Base-by-base conservation (phyloP, 2,329 filamentous ascomycete genomes). In the Sarocladium brachiariae region DNA sequence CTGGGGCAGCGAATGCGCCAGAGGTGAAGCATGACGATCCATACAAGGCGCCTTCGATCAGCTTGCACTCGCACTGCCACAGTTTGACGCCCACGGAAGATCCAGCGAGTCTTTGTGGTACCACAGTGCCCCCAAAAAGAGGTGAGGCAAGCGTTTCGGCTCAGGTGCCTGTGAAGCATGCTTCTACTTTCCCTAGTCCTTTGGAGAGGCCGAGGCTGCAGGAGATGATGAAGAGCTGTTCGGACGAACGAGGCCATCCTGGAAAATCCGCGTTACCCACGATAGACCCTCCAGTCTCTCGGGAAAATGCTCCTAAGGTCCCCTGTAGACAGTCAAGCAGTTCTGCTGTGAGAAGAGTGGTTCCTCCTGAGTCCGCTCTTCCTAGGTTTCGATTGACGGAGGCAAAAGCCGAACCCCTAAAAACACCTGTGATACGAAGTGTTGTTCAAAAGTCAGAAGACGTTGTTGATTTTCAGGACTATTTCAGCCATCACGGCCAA, bases 1-100 rank as follows among this genome's bases (percentile, higher is more conserved):
- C 68, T 16, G 65, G 71, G 48, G 68, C 64, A 10, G 63, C 68
- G 4, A 65, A 68, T 27, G 59, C 54, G 10, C 61, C 67, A 14
- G 60, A 64, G 24, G 3, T 25, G 8, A 31, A 51, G 49, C 39
- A 49, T 23, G 48, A 46, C 23, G 49, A 52, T 30, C 38, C 54
- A 19, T 16, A 56, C 23, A 52, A 54, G 43, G 56, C 50, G n/a
- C 52, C 52, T 6, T 57, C 51, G 3, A 49, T 51, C 10, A 56
- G 50, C n/a, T 27, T 49, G 6, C 43, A 54, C n/a, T 53, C 55
- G 14, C 49, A 50, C 11, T 46, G 49, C 13, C 51, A 47, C 25
- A 53, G 52, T 31, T 5, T 50, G 9, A 34, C 34, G 4, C 24
- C 25, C 8, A 6, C 18, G 21, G 43, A 33, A 19, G 13, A 24